Evolutionary conservation across 768 basidiomycete genomes (phyloP).

Genomic region (Suillus sp.): DNA sequence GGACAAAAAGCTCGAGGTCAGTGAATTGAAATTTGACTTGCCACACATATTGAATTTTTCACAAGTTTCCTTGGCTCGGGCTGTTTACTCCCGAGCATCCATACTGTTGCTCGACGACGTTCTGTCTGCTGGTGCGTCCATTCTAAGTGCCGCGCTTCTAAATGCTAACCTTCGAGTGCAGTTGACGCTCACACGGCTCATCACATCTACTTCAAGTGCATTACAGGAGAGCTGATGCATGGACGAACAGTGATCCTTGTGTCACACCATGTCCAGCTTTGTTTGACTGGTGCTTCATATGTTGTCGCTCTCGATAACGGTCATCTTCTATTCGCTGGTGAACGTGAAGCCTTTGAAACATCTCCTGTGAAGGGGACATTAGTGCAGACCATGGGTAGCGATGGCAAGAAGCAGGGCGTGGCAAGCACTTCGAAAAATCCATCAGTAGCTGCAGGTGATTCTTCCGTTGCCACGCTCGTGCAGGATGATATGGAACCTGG

Average conservation of each 20-base stretch:
- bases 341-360: slow-evolving; percentile 59
- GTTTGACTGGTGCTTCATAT: slow-evolving; percentile 76
- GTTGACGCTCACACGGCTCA: slow-evolving; percentile 89
- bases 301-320: slow-evolving; percentile 77
- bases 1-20: slow-evolving; percentile 70
- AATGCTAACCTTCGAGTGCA: slow-evolving; percentile 20
- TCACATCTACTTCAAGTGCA: slow-evolving; percentile 77
- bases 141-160: neutral
- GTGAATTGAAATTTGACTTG: neutral
- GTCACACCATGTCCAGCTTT: slow-evolving; percentile 93
- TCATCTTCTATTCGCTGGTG: slow-evolving; percentile 74
- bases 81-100: slow-evolving; percentile 87
- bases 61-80: slow-evolving; percentile 74
- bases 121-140: slow-evolving; percentile 43
- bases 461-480: slow-evolving; percentile 24
- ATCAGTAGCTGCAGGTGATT: slow-evolving; percentile 14
- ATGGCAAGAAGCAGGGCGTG: slow-evolving; percentile 45
- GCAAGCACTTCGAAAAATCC: slow-evolving; percentile 15
- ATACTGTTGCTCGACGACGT: slow-evolving; percentile 86
- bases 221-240: slow-evolving; percentile 76
- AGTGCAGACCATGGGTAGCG: slow-evolving; percentile 55
- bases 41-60: slow-evolving; percentile 1
- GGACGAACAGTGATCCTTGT: slow-evolving; percentile 86
- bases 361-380: slow-evolving; percentile 69
- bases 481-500: slow-evolving; percentile 18